Evolutionary conservation across 2,329 filamentous ascomycete genomes (phyloP).

Genomic region (Emericellopsis cladophorae): DNA sequence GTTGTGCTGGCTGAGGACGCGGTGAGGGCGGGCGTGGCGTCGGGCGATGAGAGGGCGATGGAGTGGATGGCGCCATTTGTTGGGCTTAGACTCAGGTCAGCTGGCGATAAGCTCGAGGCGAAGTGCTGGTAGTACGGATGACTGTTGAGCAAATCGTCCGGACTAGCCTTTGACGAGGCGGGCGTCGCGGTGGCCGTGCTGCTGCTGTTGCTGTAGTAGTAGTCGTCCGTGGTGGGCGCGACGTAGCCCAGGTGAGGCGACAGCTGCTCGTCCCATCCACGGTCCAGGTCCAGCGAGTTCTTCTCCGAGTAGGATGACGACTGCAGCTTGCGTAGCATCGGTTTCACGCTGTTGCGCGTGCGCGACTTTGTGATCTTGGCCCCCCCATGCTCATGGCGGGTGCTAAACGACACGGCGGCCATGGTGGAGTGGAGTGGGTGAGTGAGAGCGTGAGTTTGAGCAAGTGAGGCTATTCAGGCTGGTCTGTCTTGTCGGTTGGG

Average conservation of each 20-base stretch:
- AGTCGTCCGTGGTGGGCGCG: slow-evolving; percentile 5
- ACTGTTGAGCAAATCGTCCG: too few relatives aligned
- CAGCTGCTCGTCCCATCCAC: slow-evolving; percentile 43
- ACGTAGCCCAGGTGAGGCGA: slow-evolving; percentile 13
- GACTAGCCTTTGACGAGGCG: background rate
- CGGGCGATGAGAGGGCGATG: background rate
- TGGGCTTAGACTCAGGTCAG: too few relatives aligned
- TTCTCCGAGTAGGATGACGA: slow-evolving; percentile 37
- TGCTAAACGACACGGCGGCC: slow-evolving; percentile 14
- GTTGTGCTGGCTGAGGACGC: background rate
- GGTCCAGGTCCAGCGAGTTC: slow-evolving; percentile 49
- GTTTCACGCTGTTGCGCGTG: slow-evolving; percentile 39
- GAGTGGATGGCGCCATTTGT: background rate
- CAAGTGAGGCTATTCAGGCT: too few relatives aligned
- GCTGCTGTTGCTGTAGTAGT: slow-evolving; percentile 3
- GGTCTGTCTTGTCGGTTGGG: too few relatives aligned
- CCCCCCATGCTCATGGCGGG: slow-evolving; percentile 5
- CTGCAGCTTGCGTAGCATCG: slow-evolving; percentile 46
- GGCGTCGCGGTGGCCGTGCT: slow-evolving; percentile 13
- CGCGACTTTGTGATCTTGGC: slow-evolving; percentile 26
- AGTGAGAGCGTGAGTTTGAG: too few relatives aligned
- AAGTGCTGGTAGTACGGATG: background rate
- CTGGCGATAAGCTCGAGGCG: too few relatives aligned
- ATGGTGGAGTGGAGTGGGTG: background rate
- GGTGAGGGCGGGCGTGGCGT: background rate